Percentiles rank a stretch among this genome's conserved stretches.
These are phyloP conservation scores for Coniosporium apollinis DNA, from an alignment of 495 filamentous ascomycete genomes.

Conservation along the genomic window DNA sequence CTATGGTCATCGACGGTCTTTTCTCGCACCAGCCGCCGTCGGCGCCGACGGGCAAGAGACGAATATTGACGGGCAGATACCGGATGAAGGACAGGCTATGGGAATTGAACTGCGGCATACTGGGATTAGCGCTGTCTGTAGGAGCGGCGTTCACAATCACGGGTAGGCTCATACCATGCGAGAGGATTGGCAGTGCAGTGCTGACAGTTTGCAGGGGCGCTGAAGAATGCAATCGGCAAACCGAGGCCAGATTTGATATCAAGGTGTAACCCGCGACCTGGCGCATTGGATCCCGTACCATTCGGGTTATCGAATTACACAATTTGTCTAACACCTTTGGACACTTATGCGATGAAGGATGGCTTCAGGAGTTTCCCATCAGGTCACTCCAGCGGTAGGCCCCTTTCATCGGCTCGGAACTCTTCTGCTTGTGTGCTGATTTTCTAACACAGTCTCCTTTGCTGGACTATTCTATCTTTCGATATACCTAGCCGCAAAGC, in stretches of 20 bases:
- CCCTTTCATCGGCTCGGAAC: neutral
- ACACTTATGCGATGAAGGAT: slow-evolving; percentile 53
- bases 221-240: slow-evolving; percentile 80
- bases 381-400: slow-evolving; percentile 39
- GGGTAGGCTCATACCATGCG: slow-evolving; percentile 13
- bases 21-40: slow-evolving; percentile 44
- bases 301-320: slow-evolving; percentile 43
- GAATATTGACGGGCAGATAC: slow-evolving; percentile 47
- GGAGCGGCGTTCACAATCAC: slow-evolving; percentile 59
- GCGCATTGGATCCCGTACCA: slow-evolving; percentile 16
- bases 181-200: no score
- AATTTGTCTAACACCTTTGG: slow-evolving; percentile 55
- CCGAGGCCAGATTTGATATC: slow-evolving; percentile 67
- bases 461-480: slow-evolving; percentile 71
- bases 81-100: slow-evolving; percentile 51
- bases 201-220: slow-evolving; percentile 27
- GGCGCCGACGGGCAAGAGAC: slow-evolving; percentile 18
- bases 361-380: slow-evolving; percentile 73
- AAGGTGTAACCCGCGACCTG: slow-evolving; percentile 38
- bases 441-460: slow-evolving; percentile 39
- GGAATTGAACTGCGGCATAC: slow-evolving; percentile 68
- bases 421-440: slow-evolving; percentile 1
- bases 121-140: slow-evolving; percentile 54
- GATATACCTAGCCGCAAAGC: slow-evolving; percentile 38
- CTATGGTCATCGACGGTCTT: slow-evolving; percentile 54